Conservation (phyloP, 2,329 filamentous ascomycete genomes). For the Curvularia lunata region DNA sequence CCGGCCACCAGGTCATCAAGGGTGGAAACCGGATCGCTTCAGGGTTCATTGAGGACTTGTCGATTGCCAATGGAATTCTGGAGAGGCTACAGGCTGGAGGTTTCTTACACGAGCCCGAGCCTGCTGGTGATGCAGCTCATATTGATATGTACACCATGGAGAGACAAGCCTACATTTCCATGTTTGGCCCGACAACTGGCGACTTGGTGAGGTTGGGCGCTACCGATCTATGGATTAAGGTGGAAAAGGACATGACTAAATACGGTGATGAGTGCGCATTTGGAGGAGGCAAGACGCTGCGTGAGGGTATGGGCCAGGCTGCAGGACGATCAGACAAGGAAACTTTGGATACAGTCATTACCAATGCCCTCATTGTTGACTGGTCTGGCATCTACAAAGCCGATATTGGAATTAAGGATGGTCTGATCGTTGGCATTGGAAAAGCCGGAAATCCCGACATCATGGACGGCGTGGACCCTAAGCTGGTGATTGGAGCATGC, state of each 20-base stretch:
- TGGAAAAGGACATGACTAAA: slow-evolving; percentile 82
- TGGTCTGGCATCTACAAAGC: slow-evolving; percentile 95
- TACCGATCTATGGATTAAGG: slow-evolving; percentile 88
- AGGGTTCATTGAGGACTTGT: slow-evolving; percentile 70
- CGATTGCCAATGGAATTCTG: slow-evolving; percentile 69
- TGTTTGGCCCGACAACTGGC: slow-evolving; percentile 93
- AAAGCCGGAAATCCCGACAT: slow-evolving; percentile 98
- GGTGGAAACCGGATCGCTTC: slow-evolving; percentile 83
- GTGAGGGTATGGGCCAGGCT: slow-evolving; percentile 95
- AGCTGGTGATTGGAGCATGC: slow-evolving; percentile 82
- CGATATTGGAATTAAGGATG: slow-evolving; percentile 91
- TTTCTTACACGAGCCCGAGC: slow-evolving; percentile 78
- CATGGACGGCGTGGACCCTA: slow-evolving; percentile 82
- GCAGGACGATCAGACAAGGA: slow-evolving; percentile 75
- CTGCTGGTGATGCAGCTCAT: slow-evolving; percentile 60
- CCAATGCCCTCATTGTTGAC: slow-evolving; percentile 88
- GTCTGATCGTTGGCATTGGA: slow-evolving; percentile 84
- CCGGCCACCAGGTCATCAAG: slow-evolving; percentile 76
- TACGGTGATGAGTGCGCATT: slow-evolving; percentile 97
- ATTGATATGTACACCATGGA: slow-evolving; percentile 74
- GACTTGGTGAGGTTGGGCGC: slow-evolving; percentile 81
- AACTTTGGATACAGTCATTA: slow-evolving; percentile 82
- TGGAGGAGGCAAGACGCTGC: slow-evolving; percentile 89
- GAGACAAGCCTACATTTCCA: slow-evolving; percentile 76
- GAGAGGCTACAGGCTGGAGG: slow-evolving; percentile 71